phyloP scores from a whole-genome alignment of 2,329 filamentous ascomycete species.

The Aspergillus aculeatus region DNA sequence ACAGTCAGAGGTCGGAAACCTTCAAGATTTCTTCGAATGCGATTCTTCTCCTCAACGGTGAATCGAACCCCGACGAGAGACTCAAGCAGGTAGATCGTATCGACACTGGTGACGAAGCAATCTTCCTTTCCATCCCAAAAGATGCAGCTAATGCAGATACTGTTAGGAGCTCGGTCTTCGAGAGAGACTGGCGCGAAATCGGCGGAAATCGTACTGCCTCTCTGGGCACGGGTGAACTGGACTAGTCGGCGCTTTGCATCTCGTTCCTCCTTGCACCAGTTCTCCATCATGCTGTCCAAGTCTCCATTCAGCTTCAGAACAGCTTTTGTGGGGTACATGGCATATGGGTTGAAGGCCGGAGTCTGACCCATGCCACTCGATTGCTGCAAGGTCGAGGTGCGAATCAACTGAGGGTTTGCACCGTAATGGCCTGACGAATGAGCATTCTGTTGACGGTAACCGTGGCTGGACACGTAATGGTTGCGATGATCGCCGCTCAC shows the following conservation, averaged over 20 bases:
- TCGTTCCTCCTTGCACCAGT: constrained; percentile 81
- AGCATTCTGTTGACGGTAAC: constrained; percentile 39
- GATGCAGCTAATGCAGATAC: constrained; percentile 96
- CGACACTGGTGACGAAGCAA: constrained; percentile 92
- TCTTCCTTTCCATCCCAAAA: constrained; percentile 91
- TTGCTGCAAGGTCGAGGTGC: constrained; percentile 65
- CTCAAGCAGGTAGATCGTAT: constrained; percentile 93
- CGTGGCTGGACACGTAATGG: constrained; percentile 42
- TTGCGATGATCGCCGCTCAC: constrained; percentile 46
- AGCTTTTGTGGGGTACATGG: constrained; percentile 80
- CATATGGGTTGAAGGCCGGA: constrained; percentile 71
- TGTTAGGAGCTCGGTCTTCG: constrained; percentile 76
- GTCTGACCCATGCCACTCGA: constrained; percentile 49
- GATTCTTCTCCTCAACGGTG: constrained; percentile 96
- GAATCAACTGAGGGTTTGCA: constrained; percentile 60
- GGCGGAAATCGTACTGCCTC: constrained; percentile 75
- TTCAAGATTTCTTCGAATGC: constrained; percentile 91
- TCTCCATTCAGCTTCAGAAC: constrained; percentile 82
- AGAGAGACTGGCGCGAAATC: constrained; percentile 76
- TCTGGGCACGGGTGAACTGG: constrained; percentile 79
- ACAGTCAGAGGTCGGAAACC: constrained; percentile 91
- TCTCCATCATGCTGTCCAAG: constrained; percentile 75
- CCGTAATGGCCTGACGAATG: constrained; percentile 47
- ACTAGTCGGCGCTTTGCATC: constrained; percentile 79
- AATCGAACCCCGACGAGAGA: constrained; percentile 83